These are phyloP conservation scores for Leptographium flavum DNA, from an alignment of 2,329 filamentous ascomycete species.

Conservation along the genomic window DNA sequence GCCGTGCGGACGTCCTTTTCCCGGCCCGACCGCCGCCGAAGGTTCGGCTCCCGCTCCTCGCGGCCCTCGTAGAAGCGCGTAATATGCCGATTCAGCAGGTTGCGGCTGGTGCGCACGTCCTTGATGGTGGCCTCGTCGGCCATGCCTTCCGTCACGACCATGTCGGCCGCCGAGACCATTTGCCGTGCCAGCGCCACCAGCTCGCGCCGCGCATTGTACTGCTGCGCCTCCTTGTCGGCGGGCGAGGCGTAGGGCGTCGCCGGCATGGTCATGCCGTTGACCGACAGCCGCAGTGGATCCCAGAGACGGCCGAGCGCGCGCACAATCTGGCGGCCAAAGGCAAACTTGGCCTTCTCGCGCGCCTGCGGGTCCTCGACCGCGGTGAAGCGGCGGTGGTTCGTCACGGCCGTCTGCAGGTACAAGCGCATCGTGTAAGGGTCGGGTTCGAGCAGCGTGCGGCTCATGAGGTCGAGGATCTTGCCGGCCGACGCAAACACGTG, in stretches of 20 bases:
- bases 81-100: conserved; percentile 17
- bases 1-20: too few species aligned
- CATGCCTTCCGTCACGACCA: conserved; percentile 26
- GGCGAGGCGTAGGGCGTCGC: neutral
- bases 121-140: conserved; percentile 18
- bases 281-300: conserved; percentile 26
- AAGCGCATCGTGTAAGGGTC: conserved; percentile 36
- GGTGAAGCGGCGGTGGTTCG: conserved; percentile 26
- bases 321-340: conserved; percentile 35
- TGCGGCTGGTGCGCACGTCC: conserved; percentile 18
- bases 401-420: conserved; percentile 43
- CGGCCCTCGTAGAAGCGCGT: conserved; percentile 13
- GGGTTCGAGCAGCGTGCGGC: conserved; percentile 23
- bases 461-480: conserved; percentile 51
- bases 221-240: neutral
- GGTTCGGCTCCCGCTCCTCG: conserved; percentile 4
- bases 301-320: conserved; percentile 36
- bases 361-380: conserved; percentile 12
- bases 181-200: conserved; percentile 28
- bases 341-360: conserved; percentile 22
- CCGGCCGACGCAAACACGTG: conserved; percentile 52
- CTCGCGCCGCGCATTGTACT: conserved; percentile 24
- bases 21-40: too few species aligned
- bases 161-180: conserved; percentile 31
- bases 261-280: conserved; percentile 20